phyloP scores from a whole-genome alignment of 306 rosid species.

The Trifolium fragiferum region DNA sequence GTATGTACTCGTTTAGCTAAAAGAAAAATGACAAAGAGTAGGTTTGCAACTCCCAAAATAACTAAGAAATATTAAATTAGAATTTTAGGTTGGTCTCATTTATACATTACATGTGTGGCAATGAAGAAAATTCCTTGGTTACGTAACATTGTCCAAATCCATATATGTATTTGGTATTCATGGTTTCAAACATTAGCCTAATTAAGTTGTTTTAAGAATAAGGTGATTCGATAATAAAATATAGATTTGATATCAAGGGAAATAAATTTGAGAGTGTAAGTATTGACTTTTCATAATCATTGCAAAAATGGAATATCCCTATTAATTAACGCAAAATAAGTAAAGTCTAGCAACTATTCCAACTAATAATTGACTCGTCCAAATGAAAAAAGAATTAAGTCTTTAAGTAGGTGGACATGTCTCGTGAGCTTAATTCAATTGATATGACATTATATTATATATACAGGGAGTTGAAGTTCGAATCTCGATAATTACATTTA shows the following conservation, averaged over 20 bases:
- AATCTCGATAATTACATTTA: too few relatives aligned
- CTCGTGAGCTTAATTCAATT: too few relatives aligned
- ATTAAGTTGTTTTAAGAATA: neutral
- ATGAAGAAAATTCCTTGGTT: constrained; percentile 1
- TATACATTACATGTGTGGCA: neutral
- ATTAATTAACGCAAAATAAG: too few relatives aligned
- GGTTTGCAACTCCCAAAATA: constrained; percentile 28
- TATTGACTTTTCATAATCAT: neutral
- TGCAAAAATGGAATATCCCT: neutral
- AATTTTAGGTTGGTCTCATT: constrained; percentile 11
- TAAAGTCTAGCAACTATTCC: too few relatives aligned
- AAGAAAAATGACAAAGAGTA: constrained; percentile 25
- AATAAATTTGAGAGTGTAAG: neutral
- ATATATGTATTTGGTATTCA: neutral
- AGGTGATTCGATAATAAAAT: neutral
- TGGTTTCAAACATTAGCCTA: neutral
- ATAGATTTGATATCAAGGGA: neutral
- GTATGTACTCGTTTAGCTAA: constrained; percentile 7
- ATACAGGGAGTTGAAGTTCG: too few relatives aligned
- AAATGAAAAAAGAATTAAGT: too few relatives aligned
- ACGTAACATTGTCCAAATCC: neutral
- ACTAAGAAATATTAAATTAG: constrained; percentile 16
- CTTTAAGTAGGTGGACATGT: too few relatives aligned
- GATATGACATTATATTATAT: too few relatives aligned
- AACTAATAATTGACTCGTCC: too few relatives aligned